Conservation (phyloP, 2,329 filamentous ascomycete species). For the Trichoderma guizhouense region DNA sequence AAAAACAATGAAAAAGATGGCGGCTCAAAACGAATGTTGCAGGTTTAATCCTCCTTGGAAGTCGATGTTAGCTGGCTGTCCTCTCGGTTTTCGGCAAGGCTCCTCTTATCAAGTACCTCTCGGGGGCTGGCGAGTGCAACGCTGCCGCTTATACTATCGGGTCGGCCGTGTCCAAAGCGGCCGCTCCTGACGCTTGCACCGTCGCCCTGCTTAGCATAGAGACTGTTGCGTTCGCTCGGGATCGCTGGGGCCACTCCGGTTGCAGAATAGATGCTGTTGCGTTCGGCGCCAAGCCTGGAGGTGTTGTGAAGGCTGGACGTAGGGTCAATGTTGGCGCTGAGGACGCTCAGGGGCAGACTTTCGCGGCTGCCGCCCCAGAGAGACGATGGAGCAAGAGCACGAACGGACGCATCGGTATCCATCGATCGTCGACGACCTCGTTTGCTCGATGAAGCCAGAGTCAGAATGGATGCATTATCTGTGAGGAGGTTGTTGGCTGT, state of each 20-base stretch:
- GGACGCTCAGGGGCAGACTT: conserved; percentile 72
- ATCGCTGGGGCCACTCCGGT: conserved; percentile 65
- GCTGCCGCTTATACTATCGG: conserved; percentile 79
- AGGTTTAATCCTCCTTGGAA: conserved; percentile 21
- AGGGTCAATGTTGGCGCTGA: conserved; percentile 66
- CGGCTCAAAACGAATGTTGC: background rate
- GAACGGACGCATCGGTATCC: conserved; percentile 82
- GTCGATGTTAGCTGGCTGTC: conserved; percentile 16
- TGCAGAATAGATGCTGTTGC: conserved; percentile 78
- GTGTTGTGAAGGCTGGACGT: conserved; percentile 50
- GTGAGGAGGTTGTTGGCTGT: conserved; percentile 79
- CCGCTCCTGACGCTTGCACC: conserved; percentile 77
- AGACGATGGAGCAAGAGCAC: conserved; percentile 77
- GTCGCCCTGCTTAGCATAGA: conserved; percentile 69
- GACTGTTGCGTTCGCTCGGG: conserved; percentile 74
- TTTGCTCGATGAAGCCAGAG: conserved; percentile 78
- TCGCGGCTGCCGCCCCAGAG: conserved; percentile 80
- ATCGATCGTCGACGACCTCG: conserved; percentile 72
- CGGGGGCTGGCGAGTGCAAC: conserved; percentile 61
- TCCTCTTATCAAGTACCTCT: conserved; percentile 40
- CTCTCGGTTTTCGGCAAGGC: conserved; percentile 32
- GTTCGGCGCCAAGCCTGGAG: conserved; percentile 51
- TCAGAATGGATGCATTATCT: conserved; percentile 83
- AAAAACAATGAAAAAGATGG: conserved; percentile 14
- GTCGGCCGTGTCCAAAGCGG: conserved; percentile 69